A percentile compares a stretch with the other conserved stretches of the same genome.
phyloP scores from a whole-genome alignment of 495 filamentous ascomycete genomes.

The Staphylotrichum longicolle region DNA sequence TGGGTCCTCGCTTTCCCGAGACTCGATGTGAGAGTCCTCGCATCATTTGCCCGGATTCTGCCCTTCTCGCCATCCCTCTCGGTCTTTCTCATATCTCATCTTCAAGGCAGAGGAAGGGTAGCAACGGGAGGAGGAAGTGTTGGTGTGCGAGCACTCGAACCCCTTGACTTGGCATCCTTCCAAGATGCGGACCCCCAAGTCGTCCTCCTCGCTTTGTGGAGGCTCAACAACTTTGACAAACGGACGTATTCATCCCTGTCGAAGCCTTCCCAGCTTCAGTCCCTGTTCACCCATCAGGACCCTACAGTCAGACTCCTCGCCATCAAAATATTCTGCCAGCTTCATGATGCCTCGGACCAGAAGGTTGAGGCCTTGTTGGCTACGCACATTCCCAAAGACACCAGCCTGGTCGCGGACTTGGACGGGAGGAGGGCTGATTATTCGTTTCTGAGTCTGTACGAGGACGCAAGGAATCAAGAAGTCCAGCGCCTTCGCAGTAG shows the following conservation, averaged over 20 bases:
- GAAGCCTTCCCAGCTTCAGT: slow-evolving; percentile 62
- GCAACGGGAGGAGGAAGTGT: background rate
- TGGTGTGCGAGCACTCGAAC: slow-evolving; percentile 11
- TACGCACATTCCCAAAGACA: slow-evolving; percentile 58
- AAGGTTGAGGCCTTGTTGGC: slow-evolving; percentile 68
- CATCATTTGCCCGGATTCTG: slow-evolving; percentile 74
- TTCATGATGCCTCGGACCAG: slow-evolving; percentile 76
- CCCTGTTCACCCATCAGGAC: slow-evolving; percentile 61
- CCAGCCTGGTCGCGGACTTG: slow-evolving; percentile 61
- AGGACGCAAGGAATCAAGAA: slow-evolving; percentile 55
- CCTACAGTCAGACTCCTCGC: slow-evolving; percentile 72
- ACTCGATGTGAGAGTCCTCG: slow-evolving; percentile 55
- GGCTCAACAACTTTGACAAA: slow-evolving; percentile 73
- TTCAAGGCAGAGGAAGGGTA: slow-evolving; percentile 22
- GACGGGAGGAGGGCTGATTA: slow-evolving; percentile 81
- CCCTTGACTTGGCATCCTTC: slow-evolving; percentile 26
- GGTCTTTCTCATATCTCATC: slow-evolving; percentile 45
- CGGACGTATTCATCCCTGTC: slow-evolving; percentile 60
- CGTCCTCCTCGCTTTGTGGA: slow-evolving; percentile 67
- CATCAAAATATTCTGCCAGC: slow-evolving; percentile 72
- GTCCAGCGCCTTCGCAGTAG: slow-evolving; percentile 40
- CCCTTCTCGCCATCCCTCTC: slow-evolving; percentile 73
- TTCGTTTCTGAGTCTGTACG: slow-evolving; percentile 77
- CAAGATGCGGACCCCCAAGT: slow-evolving; percentile 33
- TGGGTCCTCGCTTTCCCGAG: slow-evolving; percentile 55